Evolutionary conservation across 805 yeast genomes (phyloP), one percentile per base, ranked within the genome.

Genomic region (Myxozyma geophila): DNA sequence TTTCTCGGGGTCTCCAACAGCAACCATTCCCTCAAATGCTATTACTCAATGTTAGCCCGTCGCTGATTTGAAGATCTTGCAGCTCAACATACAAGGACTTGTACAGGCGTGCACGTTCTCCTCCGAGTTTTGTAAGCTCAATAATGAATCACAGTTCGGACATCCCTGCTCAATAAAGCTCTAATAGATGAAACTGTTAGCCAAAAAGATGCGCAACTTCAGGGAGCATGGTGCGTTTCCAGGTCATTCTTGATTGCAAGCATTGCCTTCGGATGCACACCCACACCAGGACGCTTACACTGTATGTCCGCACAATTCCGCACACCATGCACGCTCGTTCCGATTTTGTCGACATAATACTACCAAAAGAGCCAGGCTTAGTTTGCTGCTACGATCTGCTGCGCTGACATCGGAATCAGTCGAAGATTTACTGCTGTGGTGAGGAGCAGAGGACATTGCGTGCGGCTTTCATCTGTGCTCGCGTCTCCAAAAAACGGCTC

Each of bases 301-400:
- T 83, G 70, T 88, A 83, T 5, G 96, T 85, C 73, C 90, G 96
- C 60, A 93, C 90, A 59, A 93, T 83, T 3, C 98, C 98, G 77
- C 99, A 93, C 63, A 95, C 83, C 97, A 93, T 90, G 73, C 99
- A 93, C 7, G 98, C 98, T 81, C 99, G 85, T 67, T 92, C 96
- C 9, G 88, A 82, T 78, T 87, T 46, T 8, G 54, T 17, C 36
- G 61, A 56, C 60, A 55, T 55, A 1, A 12, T 43, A 13, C 23
- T 47, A 10, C 21, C n/a, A 23, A 19, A 21, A 23, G 9, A 17
- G 1, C 12, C 37, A 21, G 17, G 21, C 10, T 37, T 39, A 17
- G 21, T 17, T 17, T 7, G 35, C 12, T 17, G 49, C 9, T 19
- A 13, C 8, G 37, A 53, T 33, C 5, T 28, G 5, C 28, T 28